A percentile compares a stretch with the other conserved stretches of the same genome.
Evolutionary conservation across 805 yeast species (phyloP).

Genomic region (Starmerella kuoi): DNA sequence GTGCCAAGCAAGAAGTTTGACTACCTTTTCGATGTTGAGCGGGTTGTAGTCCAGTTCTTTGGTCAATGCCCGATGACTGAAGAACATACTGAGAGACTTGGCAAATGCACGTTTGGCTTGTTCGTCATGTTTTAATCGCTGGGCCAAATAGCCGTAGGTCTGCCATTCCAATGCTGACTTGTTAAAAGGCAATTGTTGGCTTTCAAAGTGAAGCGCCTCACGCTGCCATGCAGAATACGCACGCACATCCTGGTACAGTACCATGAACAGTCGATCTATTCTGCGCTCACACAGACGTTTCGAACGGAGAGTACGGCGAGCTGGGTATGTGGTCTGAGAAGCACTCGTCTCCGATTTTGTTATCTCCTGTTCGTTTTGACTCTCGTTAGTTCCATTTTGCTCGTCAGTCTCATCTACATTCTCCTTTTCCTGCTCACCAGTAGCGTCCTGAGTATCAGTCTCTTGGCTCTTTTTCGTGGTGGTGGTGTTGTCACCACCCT

Average conservation of each 20-base stretch:
- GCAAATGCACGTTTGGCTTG: slow-evolving; percentile 77
- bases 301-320: slow-evolving; percentile 25
- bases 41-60: slow-evolving; percentile 45
- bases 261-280: slow-evolving; percentile 63
- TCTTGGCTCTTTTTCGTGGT: background rate
- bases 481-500: background rate
- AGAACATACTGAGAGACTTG: slow-evolving; percentile 57
- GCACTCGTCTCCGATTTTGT: background rate
- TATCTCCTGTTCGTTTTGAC: background rate
- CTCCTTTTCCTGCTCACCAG: background rate
- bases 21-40: slow-evolving; percentile 52
- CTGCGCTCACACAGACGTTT: slow-evolving; percentile 63
- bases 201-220: slow-evolving; percentile 75
- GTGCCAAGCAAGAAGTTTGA: slow-evolving; percentile 87
- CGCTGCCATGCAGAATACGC: slow-evolving; percentile 89
- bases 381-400: background rate
- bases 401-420: background rate
- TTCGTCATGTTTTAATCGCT: slow-evolving; percentile 68
- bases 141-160: slow-evolving; percentile 72
- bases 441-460: background rate
- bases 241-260: slow-evolving; percentile 53
- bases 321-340: background rate
- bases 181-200: slow-evolving; percentile 68
- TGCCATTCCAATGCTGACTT: slow-evolving; percentile 88
- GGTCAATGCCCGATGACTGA: slow-evolving; percentile 68